These are phyloP conservation scores for Plantago elongata DNA, from an alignment of 257 asterid genomes.

Conservation along the genomic window DNA sequence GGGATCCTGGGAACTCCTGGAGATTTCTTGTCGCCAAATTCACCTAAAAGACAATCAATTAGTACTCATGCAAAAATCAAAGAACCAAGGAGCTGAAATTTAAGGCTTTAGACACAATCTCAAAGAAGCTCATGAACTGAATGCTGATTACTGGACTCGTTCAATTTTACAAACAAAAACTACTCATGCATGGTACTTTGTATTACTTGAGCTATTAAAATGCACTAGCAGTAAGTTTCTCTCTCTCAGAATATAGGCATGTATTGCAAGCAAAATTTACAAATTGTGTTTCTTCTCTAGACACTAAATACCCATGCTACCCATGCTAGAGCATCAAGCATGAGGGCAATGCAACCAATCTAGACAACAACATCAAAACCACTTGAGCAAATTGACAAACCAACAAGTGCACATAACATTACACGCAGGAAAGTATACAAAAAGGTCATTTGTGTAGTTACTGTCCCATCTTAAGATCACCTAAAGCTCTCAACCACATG, in stretches of 20 bases:
- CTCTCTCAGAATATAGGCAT: not conserved
- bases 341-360: not conserved
- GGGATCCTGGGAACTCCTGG: conserved; percentile 34
- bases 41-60: conserved; percentile 45
- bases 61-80: conserved; percentile 9
- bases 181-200: no score
- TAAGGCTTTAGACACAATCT: not conserved
- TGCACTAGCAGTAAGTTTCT: no score
- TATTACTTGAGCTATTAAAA: no score
- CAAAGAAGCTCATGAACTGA: not conserved
- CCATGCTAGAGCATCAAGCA: no score
- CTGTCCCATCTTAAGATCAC: no score
- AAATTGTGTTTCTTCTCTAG: no score
- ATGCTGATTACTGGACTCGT: not conserved
- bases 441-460: no score
- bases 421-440: no score
- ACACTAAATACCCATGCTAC: no score
- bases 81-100: not conserved
- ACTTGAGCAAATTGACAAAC: not conserved
- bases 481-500: no score
- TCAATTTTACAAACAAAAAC: conserved; percentile 1
- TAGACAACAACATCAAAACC: not conserved
- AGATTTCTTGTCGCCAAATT: conserved; percentile 41
- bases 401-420: not conserved
- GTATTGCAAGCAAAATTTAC: not conserved